Evolutionary conservation across 495 filamentous ascomycete species (phyloP).

Genomic region (Daldinia childiae): DNA sequence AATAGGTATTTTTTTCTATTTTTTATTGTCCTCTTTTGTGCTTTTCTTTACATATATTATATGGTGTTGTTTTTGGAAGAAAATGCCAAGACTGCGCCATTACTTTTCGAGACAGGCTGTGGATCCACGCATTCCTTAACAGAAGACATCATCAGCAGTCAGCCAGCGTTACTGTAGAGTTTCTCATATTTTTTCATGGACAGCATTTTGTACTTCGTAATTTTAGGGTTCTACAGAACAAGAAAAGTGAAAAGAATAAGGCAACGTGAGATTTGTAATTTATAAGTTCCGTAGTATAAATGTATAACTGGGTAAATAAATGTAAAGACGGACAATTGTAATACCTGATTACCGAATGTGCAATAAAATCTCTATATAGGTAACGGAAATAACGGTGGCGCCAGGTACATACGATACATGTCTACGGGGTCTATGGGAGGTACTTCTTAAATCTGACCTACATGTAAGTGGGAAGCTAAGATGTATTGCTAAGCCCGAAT

Average conservation of each 20-base stretch:
- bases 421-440: neutral
- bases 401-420: neutral
- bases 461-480: slow-evolving; percentile 5
- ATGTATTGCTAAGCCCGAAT: slow-evolving; percentile 23
- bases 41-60: too few relatives aligned
- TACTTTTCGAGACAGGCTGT: too few relatives aligned
- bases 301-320: neutral
- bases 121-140: slow-evolving; percentile 23
- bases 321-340: neutral
- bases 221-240: neutral
- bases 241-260: too few relatives aligned
- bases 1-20: too few relatives aligned
- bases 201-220: neutral
- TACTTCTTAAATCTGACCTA: slow-evolving; percentile 12
- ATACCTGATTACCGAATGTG: slow-evolving; percentile 9
- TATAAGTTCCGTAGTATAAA: too few relatives aligned
- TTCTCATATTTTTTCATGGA: neutral
- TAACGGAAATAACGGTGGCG: slow-evolving; percentile 20
- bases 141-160: neutral
- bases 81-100: too few relatives aligned
- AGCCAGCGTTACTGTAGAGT: neutral
- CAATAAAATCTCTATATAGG: neutral
- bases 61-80: too few relatives aligned
- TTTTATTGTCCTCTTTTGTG: too few relatives aligned
- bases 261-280: too few relatives aligned